These are phyloP conservation scores for Aphanoascus verrucosus DNA, from an alignment of 2,329 filamentous ascomycete species.

Conservation along the genomic window DNA sequence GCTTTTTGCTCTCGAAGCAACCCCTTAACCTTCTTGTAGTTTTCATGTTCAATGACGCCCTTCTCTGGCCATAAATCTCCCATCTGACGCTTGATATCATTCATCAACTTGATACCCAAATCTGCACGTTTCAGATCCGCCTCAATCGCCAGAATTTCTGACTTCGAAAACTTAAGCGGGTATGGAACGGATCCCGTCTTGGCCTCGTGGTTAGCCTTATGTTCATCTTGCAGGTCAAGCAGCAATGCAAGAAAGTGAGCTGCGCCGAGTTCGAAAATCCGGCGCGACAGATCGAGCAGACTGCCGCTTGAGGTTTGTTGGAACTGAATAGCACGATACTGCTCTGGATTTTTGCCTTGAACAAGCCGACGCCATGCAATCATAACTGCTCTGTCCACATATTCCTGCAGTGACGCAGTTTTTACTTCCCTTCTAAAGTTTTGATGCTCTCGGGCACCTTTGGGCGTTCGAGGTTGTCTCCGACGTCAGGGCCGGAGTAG, in stretches of 20 bases:
- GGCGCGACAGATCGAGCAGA: conserved; percentile 1
- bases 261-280: conserved; percentile 5
- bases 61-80: conserved; percentile 9
- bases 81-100: not conserved
- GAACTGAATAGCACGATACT: conserved; percentile 11
- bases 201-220: not conserved
- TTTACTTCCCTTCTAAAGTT: not conserved
- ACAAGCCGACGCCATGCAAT: conserved; percentile 14
- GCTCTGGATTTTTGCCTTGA: conserved; percentile 8
- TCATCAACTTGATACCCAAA: conserved; percentile 3
- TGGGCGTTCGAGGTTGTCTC: not conserved
- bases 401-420: not conserved
- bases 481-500: conserved; percentile 17
- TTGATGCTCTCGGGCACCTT: not conserved
- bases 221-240: not conserved
- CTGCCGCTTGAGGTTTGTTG: not conserved
- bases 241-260: not conserved
- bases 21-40: conserved; percentile 7
- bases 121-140: conserved; percentile 1
- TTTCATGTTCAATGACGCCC: conserved; percentile 10
- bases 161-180: conserved; percentile 7
- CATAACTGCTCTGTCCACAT: conserved; percentile 9
- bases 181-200: not conserved
- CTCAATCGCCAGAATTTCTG: conserved; percentile 6
- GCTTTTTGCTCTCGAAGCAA: conserved; percentile 1